These are phyloP conservation scores for Cystobasidium onofrii DNA, from an alignment of 768 basidiomycete species.

Conservation along the genomic window DNA sequence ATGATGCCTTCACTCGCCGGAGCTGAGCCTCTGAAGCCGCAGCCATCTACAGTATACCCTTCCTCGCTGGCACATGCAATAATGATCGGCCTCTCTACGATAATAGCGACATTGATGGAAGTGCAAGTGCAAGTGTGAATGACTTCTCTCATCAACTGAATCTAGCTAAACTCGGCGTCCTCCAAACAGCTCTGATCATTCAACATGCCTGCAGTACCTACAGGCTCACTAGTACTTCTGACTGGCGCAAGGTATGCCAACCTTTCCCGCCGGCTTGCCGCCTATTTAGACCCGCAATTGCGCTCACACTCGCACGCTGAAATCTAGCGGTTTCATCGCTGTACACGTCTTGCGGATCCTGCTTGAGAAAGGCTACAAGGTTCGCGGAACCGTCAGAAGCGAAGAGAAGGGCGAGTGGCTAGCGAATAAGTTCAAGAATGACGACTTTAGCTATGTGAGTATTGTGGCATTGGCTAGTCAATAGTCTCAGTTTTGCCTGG, in stretches of 20 bases:
- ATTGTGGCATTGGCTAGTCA: background rate
- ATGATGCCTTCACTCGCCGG: no score
- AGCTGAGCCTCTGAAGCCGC: no score
- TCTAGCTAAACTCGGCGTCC: no score
- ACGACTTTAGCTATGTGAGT: conserved; percentile 18
- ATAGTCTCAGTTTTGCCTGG: conserved; percentile 47
- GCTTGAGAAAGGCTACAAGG: conserved; percentile 28
- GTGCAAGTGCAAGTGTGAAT: no score
- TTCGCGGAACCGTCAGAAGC: conserved; percentile 26
- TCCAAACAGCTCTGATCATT: no score
- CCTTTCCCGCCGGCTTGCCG: background rate
- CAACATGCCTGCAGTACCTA: conserved; percentile 10
- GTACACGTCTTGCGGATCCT: conserved; percentile 23
- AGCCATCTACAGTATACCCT: no score
- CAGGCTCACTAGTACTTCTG: conserved; percentile 4
- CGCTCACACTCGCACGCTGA: background rate
- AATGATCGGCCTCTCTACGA: no score
- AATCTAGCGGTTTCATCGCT: conserved; percentile 24
- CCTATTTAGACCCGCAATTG: background rate
- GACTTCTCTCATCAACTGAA: no score
- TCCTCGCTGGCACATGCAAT: no score
- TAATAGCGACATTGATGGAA: no score
- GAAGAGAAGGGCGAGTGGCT: conserved; percentile 22
- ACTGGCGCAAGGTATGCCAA: conserved; percentile 1
- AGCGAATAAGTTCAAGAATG: conserved; percentile 26